Conservation (phyloP, 148 eudicot genomes). For the Cornus suecica region DNA sequence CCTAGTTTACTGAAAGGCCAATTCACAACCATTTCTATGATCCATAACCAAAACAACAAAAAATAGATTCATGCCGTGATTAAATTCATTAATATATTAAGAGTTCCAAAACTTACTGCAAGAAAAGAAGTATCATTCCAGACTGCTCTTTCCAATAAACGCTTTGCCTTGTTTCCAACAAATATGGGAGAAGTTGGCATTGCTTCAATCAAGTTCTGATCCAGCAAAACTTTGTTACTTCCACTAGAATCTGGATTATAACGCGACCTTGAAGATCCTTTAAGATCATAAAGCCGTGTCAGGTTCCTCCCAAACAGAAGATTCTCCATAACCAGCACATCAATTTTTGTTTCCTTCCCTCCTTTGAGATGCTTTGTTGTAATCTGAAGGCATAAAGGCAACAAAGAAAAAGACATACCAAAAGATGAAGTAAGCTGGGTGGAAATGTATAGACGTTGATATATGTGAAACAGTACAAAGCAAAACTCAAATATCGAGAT, state of each 20-base stretch:
- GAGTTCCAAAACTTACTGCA: slow-evolving; percentile 60
- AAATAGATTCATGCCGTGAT: neutral
- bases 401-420: neutral
- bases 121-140: slow-evolving; percentile 97
- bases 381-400: slow-evolving; percentile 35
- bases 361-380: slow-evolving; percentile 75
- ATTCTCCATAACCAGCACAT: slow-evolving; percentile 93
- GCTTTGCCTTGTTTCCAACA: slow-evolving; percentile 92
- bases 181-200: slow-evolving; percentile 97
- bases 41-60: neutral
- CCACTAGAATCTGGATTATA: slow-evolving; percentile 88
- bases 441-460: neutral
- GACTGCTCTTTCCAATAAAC: slow-evolving; percentile 84
- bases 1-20: neutral
- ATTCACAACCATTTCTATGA: neutral
- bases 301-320: slow-evolving; percentile 79
- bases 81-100: neutral
- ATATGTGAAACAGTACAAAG: neutral
- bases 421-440: neutral
- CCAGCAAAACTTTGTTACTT: slow-evolving; percentile 84
- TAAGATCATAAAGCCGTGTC: slow-evolving; percentile 82
- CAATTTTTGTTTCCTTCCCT: slow-evolving; percentile 90
- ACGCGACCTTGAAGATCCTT: slow-evolving; percentile 90
- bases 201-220: slow-evolving; percentile 91
- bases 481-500: neutral